Evolutionary conservation across 495 filamentous ascomycete species (phyloP), one percentile per base, ranked within the genome.

Genomic region (Recurvomyces mirabilis): DNA sequence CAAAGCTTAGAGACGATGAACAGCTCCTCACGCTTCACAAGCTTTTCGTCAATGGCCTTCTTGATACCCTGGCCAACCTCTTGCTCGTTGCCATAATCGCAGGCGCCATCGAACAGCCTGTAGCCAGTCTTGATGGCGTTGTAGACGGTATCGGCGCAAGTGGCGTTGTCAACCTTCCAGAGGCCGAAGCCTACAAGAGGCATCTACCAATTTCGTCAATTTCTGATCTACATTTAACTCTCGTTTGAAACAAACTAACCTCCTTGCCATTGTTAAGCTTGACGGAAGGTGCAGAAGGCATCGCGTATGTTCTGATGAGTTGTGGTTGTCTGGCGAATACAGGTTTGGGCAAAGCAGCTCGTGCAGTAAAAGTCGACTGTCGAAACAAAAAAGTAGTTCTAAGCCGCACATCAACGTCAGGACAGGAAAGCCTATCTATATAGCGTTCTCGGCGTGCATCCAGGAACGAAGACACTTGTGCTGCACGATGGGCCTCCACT

Each of bases 1-100:
- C 87, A 94, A 40, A 94, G 77, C 70, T 94, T 94, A 56, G 82
- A 85, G 43, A 86, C 83, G 59, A 94, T 75, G 75, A 94, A 94
- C 63, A 93, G 81, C 24, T 94, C 85, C 60, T 78, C 72, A 46
- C 87, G 82, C 68, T 79, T 88, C 55, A 91, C 85, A 38, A 93
- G 59, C 28, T 85, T 85, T 11, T 94, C 86, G 49, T 79, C 72
- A 65, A 94, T 87, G 53, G 87, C 87, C 56, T 84, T 84, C 39
- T 75, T 76, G n/a, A 94, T 74, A 47, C 87, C 87, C 56, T 91
- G 68, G 47, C 87, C 87, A 52, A 74, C 79, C 65, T 89, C 83
- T 46, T 74, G 73, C 68, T 93, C 87, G 64, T 93, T 93, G 58
- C 80, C 84, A 67, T 94, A 94, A 65, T 91, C 86, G 60, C 78